These are phyloP conservation scores for Halophytophthora batemanensis DNA, from an alignment of 352 stramenopile genomes.

Conservation along the genomic window DNA sequence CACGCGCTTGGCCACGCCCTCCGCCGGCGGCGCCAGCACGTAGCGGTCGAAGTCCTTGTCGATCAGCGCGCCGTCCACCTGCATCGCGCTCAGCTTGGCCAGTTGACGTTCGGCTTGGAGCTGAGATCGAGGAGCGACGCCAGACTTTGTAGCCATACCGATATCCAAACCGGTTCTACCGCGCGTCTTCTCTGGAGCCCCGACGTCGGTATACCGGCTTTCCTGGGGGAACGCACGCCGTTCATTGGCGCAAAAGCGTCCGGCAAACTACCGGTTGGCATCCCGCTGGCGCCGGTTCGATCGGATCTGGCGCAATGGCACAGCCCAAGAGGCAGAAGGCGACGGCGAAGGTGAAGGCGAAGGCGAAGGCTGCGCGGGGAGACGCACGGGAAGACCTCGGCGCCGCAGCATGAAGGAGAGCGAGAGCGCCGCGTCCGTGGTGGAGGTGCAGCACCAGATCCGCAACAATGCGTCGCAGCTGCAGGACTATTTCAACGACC, in stretches of 20 bases:
- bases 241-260: too few species aligned
- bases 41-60: conserved; percentile 82
- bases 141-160: neutral
- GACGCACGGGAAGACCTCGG: conserved; percentile 4
- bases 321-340: too few species aligned
- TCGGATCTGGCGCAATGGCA: too few species aligned
- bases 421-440: conserved; percentile 18
- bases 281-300: too few species aligned
- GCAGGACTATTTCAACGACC: conserved; percentile 73
- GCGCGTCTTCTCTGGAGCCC: too few species aligned
- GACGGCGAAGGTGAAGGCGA: too few species aligned
- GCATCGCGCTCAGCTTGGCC: conserved; percentile 31
- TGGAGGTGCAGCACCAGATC: conserved; percentile 83
- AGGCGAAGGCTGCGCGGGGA: neutral
- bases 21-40: conserved; percentile 32
- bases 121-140: conserved; percentile 3
- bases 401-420: conserved; percentile 19
- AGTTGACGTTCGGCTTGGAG: neutral
- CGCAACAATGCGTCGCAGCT: conserved; percentile 71
- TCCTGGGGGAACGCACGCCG: too few species aligned
- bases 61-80: conserved; percentile 59
- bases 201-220: too few species aligned
- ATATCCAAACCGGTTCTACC: too few species aligned
- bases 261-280: too few species aligned
- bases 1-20: conserved; percentile 29